Conservation (phyloP, 1,139 yeast species). For the Sugiyamaella japonica region DNA sequence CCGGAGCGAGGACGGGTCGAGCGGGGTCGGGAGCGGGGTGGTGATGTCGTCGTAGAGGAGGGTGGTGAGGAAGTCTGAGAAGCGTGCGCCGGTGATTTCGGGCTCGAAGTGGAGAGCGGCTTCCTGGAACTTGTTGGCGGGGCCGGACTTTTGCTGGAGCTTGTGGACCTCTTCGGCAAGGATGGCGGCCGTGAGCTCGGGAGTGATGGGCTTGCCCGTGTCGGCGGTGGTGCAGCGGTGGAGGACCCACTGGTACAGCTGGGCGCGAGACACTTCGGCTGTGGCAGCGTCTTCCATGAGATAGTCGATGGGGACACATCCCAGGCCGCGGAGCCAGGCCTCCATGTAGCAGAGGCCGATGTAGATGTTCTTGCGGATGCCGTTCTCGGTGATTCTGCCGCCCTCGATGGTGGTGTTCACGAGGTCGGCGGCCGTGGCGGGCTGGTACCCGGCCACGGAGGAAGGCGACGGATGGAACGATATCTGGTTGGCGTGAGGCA, state of each 20-base stretch:
- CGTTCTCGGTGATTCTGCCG: constrained; percentile 65
- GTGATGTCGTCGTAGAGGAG: constrained; percentile 39
- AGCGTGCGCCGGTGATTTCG: constrained; percentile 44
- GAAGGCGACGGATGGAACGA: constrained; percentile 54
- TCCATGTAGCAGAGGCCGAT: constrained; percentile 75
- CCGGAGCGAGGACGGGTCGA: background rate
- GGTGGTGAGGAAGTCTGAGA: constrained; percentile 34
- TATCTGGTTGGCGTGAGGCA: constrained; percentile 80
- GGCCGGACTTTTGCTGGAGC: constrained; percentile 54
- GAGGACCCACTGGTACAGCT: constrained; percentile 78
- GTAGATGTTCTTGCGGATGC: constrained; percentile 65
- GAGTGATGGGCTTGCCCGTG: constrained; percentile 52
- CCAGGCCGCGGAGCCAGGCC: constrained; percentile 76
- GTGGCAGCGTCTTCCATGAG: constrained; percentile 87
- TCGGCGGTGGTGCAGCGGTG: constrained; percentile 63
- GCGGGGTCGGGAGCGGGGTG: background rate
- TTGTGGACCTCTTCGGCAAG: constrained; percentile 62
- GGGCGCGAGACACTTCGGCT: constrained; percentile 78
- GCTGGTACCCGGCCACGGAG: constrained; percentile 43
- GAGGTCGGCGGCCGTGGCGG: constrained; percentile 59
- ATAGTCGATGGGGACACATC: constrained; percentile 78
- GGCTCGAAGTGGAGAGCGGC: constrained; percentile 40
- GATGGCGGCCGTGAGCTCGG: constrained; percentile 54
- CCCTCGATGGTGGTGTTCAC: constrained; percentile 64
- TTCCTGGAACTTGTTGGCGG: constrained; percentile 56